Base-by-base conservation (phyloP, 148 eudicot genomes). In the Rhododendron molle region DNA sequence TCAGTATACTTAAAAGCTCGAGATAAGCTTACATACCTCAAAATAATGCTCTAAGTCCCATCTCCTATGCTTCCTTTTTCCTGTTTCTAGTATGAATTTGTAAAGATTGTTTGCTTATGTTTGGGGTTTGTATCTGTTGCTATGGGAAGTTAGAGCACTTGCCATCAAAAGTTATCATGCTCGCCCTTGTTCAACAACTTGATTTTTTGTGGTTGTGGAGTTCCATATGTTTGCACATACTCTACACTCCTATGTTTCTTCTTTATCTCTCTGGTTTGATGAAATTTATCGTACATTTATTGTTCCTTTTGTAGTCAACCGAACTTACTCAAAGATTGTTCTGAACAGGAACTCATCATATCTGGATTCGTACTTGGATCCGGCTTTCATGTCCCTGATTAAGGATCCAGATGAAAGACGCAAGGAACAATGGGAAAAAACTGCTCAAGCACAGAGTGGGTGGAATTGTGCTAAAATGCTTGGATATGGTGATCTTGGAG, bases 341-440 rank as follows among this genome's bases (percentile, higher is more conserved):
- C 65, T 74, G 50, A 30, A 85, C 94, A 97, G 99, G 94, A 89
- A 91, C 85, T 94, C 98, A 3, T 91, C 96, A 46, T 93, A 92
- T 87, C 90, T 95, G 93, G 98, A 93, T 85, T 89, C 97, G 32
- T 97, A 95, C 88, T 85, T 97, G 89, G 99, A 97, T 91, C 99
- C 99, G 84, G 95, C 98, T 83, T 97, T 97, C 85, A 97, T 97
- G 99, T 97, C 99, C 47, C 83, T 94, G 81, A 93, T 94, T 83
- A 97, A 95, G 89, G 99, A 97, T 89, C 99, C 99, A 43, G 99
- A 97, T 89, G 96, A 97, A 88, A 89, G 93, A 78, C 94, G 96
- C 65, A 91, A 84, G 88, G 99, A 97, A 88, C 98, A 92, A 87
- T 97, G 98, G 99, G 97, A 94, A 88, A 97, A 91, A 87, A 92